Evolutionary conservation across 2,329 filamentous ascomycete species (phyloP).

Genomic region (Phyllachora maydis): DNA sequence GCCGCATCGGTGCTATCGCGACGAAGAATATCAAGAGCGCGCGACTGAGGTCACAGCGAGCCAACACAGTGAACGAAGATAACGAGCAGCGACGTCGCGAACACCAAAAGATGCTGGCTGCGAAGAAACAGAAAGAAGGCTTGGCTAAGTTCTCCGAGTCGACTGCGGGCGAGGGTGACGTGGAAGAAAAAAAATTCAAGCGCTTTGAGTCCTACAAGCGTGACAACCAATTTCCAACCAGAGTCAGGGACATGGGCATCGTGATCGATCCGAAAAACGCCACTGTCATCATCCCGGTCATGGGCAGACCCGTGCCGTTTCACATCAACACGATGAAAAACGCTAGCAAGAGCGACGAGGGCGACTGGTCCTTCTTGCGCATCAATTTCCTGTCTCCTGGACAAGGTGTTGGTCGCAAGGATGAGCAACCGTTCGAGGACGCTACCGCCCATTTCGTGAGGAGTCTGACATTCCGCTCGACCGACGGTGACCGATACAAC

Average conservation of each 20-base stretch:
- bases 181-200: conserved; percentile 96
- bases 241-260: conserved; percentile 70
- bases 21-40: conserved; percentile 93
- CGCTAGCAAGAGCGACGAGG: conserved; percentile 91
- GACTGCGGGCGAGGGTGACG: conserved; percentile 66
- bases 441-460: conserved; percentile 87
- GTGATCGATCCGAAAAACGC: conserved; percentile 79
- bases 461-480: conserved; percentile 85
- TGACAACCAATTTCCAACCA: conserved; percentile 76
- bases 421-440: conserved; percentile 96
- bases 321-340: conserved; percentile 98
- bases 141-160: conserved; percentile 71
- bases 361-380: conserved; percentile 79
- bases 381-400: conserved; percentile 97
- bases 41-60: conserved; percentile 74
- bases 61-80: conserved; percentile 75
- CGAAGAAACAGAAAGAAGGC: conserved; percentile 80
- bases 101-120: conserved; percentile 75
- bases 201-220: conserved; percentile 98
- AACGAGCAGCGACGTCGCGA: conserved; percentile 70
- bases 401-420: conserved; percentile 90
- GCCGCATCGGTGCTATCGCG: conserved; percentile 67
- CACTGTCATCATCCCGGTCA: conserved; percentile 84
- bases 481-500: conserved; percentile 70
- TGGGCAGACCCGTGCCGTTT: conserved; percentile 93